These are phyloP conservation scores for Xylaria sp. DNA, from an alignment of 2,329 filamentous ascomycete species.

Conservation along the genomic window DNA sequence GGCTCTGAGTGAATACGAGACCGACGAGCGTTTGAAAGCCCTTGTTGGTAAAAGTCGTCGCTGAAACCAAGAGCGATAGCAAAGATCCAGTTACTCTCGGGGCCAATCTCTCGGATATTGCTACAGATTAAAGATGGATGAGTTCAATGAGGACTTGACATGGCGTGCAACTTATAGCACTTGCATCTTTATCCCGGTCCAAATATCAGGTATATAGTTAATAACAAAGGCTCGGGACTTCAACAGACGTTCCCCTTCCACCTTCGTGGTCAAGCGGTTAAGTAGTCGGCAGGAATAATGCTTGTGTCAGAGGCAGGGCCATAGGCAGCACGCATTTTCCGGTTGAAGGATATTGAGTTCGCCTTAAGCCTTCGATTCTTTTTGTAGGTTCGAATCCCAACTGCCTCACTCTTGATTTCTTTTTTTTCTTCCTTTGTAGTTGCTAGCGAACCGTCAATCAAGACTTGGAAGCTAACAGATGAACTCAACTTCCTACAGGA, in stretches of 20 bases:
- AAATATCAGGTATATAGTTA: neutral
- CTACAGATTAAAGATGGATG: neutral
- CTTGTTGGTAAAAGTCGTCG: constrained; percentile 17
- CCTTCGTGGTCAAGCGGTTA: neutral
- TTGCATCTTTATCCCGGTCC: too few species aligned
- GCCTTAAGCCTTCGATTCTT: neutral
- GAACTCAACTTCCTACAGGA: too few species aligned
- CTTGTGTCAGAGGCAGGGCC: neutral
- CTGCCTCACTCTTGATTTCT: too few species aligned
- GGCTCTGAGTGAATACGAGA: constrained; percentile 20
- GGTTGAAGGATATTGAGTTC: neutral
- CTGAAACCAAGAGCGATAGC: constrained; percentile 9
- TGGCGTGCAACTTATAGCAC: too few species aligned
- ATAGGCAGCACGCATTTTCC: neutral
- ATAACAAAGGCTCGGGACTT: neutral
- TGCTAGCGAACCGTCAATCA: too few species aligned
- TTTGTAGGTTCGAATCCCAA: too few species aligned
- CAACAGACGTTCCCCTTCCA: neutral
- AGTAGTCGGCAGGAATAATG: neutral
- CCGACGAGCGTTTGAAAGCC: constrained; percentile 23
- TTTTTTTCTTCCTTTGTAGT: too few species aligned
- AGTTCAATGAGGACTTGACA: too few species aligned
- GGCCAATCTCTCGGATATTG: neutral
- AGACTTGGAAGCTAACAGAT: too few species aligned
- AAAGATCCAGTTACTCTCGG: neutral